Conservation (phyloP, 177 flowering plant species). For the Vitis hybrid region DNA sequence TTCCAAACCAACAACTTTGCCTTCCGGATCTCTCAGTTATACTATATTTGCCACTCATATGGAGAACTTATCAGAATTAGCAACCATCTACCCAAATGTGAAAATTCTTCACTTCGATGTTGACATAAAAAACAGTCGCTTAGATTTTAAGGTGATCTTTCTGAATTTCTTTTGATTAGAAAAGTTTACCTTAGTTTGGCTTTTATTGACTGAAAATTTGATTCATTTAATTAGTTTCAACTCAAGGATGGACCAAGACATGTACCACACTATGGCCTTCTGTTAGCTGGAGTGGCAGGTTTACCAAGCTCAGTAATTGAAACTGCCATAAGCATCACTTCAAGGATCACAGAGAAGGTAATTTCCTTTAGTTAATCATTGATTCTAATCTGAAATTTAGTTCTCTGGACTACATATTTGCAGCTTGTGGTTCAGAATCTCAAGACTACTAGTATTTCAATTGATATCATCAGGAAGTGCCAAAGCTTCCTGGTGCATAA, state of each 20-base stretch:
- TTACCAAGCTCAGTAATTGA: slow-evolving; percentile 76
- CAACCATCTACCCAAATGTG: slow-evolving; percentile 89
- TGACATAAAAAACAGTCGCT: slow-evolving; percentile 64
- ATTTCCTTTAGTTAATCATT: not conserved
- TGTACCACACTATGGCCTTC: slow-evolving; percentile 88
- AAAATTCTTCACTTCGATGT: slow-evolving; percentile 87
- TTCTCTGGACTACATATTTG: not conserved
- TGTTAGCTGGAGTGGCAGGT: slow-evolving; percentile 93
- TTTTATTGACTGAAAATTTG: slow-evolving; percentile 5
- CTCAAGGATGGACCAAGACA: slow-evolving; percentile 78
- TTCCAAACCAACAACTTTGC: not conserved
- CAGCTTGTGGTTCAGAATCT: not conserved
- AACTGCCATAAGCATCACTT: slow-evolving; percentile 74
- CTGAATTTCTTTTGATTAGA: not conserved
- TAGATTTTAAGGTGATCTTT: slow-evolving; percentile 82
- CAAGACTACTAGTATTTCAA: too few relatives aligned
- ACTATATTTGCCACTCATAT: slow-evolving; percentile 96
- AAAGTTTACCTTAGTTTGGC: not conserved
- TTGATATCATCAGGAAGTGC: too few relatives aligned
- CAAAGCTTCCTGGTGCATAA: too few relatives aligned
- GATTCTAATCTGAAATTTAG: not conserved
- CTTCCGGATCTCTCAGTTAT: slow-evolving; percentile 47
- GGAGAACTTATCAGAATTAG: slow-evolving; percentile 85
- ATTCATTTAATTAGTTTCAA: slow-evolving; percentile 55
- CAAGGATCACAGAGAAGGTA: slow-evolving; percentile 74